A percentile compares a stretch with the other conserved stretches of the same genome.
Conservation (phyloP, 176 grass and related monocot species). For the Poa annua region DNA sequence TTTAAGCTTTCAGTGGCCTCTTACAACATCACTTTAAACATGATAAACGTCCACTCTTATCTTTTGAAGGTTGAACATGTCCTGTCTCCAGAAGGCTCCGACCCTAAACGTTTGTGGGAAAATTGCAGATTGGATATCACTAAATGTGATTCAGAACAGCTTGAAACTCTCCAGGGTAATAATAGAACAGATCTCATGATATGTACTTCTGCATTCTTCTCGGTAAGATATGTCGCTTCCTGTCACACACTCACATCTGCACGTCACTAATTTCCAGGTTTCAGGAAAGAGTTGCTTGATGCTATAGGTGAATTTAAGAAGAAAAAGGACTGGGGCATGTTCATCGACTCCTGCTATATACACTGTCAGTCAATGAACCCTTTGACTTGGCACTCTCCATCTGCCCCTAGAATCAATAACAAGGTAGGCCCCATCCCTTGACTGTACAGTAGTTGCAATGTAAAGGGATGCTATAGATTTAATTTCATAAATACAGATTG, state of each 20-base stretch:
- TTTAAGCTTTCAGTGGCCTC: constrained; percentile 19
- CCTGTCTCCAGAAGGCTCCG: constrained; percentile 66
- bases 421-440: constrained; percentile 45
- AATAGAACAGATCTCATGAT: constrained; percentile 23
- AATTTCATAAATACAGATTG: background rate
- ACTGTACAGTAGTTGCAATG: background rate
- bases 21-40: constrained; percentile 14
- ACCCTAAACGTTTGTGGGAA: constrained; percentile 62
- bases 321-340: constrained; percentile 74
- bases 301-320: constrained; percentile 57
- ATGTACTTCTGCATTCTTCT: constrained; percentile 13
- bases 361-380: constrained; percentile 69
- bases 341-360: constrained; percentile 79
- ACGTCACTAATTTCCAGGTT: constrained; percentile 49
- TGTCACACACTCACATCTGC: background rate
- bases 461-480: background rate
- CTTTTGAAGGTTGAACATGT: constrained; percentile 73
- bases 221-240: background rate
- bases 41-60: constrained; percentile 8
- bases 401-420: constrained; percentile 64
- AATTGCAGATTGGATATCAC: constrained; percentile 76
- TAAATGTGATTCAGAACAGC: constrained; percentile 64
- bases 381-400: constrained; percentile 70
- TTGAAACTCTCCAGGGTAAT: constrained; percentile 69
- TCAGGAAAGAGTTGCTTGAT: constrained; percentile 67